phyloP scores from a whole-genome alignment of 257 asterid genomes.

The Jacaranda copaia region DNA sequence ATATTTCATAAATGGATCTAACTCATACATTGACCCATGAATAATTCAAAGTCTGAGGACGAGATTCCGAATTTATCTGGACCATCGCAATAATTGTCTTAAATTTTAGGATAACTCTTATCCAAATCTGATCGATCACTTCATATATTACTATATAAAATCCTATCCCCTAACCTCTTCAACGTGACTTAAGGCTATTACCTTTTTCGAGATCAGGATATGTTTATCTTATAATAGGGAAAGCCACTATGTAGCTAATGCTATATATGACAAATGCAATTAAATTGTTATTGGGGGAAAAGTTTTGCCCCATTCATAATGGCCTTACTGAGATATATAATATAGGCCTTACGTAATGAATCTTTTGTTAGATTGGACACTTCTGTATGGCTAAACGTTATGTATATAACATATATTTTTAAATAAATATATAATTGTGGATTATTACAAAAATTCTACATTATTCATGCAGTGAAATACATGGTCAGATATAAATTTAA shows the following conservation, averaged over 20 bases:
- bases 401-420: too few relatives aligned
- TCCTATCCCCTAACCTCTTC: neutral
- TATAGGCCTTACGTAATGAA: too few relatives aligned
- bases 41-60: too few relatives aligned
- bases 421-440: too few relatives aligned
- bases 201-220: conserved; percentile 6
- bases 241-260: conserved; percentile 12
- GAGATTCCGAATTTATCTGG: too few relatives aligned
- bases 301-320: too few relatives aligned
- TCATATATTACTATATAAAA: neutral
- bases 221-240: conserved; percentile 6
- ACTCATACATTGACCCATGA: too few relatives aligned
- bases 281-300: neutral
- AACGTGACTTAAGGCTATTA: neutral
- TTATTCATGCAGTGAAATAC: neutral
- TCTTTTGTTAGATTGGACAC: too few relatives aligned
- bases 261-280: neutral
- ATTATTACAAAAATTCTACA: too few relatives aligned
- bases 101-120: conserved; percentile 10
- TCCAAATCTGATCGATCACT: conserved; percentile 25
- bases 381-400: too few relatives aligned
- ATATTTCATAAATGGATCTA: neutral
- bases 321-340: too few relatives aligned
- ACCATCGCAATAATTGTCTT: neutral
- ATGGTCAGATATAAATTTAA: too few relatives aligned